Evolutionary conservation across 352 stramenopile species (phyloP).

Genomic region (Plasmopara viticola): DNA sequence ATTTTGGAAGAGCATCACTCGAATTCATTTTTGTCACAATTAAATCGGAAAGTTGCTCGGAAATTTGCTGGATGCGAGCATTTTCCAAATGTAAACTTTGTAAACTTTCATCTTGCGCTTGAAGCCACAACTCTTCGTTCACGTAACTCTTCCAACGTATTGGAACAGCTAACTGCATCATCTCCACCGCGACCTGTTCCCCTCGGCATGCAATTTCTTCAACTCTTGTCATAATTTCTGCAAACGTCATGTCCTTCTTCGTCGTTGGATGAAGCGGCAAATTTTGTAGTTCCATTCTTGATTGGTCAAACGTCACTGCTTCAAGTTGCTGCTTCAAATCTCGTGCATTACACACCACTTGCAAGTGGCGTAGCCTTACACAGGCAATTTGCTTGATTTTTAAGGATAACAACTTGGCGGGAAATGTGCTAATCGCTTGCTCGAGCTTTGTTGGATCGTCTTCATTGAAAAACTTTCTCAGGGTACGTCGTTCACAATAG

Average conservation of each 20-base stretch:
- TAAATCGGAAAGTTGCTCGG: conserved; percentile 36
- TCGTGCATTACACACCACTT: conserved; percentile 30
- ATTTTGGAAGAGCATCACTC: conserved; percentile 42
- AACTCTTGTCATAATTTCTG: conserved; percentile 43
- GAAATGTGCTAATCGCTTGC: conserved; percentile 29
- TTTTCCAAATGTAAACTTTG: conserved; percentile 37
- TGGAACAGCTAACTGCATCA: conserved; percentile 40
- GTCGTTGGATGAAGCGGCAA: conserved; percentile 27
- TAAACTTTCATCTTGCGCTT: conserved; percentile 35
- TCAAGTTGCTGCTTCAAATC: conserved; percentile 31
- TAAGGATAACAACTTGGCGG: conserved; percentile 27
- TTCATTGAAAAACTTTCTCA: conserved; percentile 37
- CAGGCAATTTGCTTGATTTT: conserved; percentile 43
- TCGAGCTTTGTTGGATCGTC: conserved; percentile 21
- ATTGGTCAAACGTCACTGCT: conserved; percentile 36
- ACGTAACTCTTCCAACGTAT: conserved; percentile 39
- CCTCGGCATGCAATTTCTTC: conserved; percentile 49
- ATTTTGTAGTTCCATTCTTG: conserved; percentile 31
- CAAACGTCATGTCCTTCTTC: conserved; percentile 55
- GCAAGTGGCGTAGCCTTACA: conserved; percentile 40
- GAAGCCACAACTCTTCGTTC: conserved; percentile 30
- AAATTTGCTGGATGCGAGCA: conserved; percentile 35
- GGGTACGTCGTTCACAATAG: conserved; percentile 33
- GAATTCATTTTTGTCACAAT: conserved; percentile 45
- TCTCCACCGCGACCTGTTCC: conserved; percentile 48